Percentiles rank a stretch among this genome's conserved stretches.
Evolutionary conservation across 768 basidiomycete species (phyloP).

Genomic region (Pilatotrama ljubarskyi): DNA sequence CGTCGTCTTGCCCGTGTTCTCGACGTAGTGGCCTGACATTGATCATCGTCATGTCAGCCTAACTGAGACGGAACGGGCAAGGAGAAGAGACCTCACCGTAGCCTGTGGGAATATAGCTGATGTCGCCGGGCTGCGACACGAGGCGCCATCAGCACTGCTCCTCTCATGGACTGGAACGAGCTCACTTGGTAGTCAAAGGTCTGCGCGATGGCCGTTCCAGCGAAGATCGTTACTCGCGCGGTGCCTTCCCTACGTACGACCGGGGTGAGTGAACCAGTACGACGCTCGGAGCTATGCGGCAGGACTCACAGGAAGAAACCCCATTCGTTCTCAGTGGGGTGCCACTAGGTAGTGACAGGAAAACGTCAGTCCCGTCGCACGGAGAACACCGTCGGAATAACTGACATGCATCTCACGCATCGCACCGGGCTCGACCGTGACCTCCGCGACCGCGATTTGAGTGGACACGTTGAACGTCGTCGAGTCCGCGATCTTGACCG

Average conservation of each 20-base stretch:
- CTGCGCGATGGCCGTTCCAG: constrained; percentile 48
- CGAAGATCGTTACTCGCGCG: constrained; percentile 57
- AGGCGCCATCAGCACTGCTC: background rate
- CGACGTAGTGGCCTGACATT: constrained; percentile 37
- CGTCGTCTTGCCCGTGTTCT: constrained; percentile 40
- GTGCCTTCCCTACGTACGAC: constrained; percentile 45
- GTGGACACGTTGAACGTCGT: constrained; percentile 48
- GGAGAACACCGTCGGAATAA: background rate
- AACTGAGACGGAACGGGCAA: background rate
- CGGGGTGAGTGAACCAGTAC: background rate
- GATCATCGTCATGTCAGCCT: background rate
- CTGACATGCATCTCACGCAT: constrained; percentile 59
- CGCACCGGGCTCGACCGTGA: constrained; percentile 57
- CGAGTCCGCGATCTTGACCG: constrained; percentile 52
- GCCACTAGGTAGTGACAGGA: constrained; percentile 48
- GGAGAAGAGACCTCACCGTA: constrained; percentile 39
- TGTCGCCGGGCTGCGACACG: constrained; percentile 24
- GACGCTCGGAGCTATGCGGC: no score
- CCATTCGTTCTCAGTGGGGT: constrained; percentile 67
- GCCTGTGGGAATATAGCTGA: constrained; percentile 55
- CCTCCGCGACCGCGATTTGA: constrained; percentile 53
- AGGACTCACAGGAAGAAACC: constrained; percentile 52
- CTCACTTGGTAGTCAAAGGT: constrained; percentile 58
- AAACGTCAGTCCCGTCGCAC: background rate
- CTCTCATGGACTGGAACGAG: no score